Conservation (phyloP, 805 yeast species). For the Wickerhamomyces ciferrii region DNA sequence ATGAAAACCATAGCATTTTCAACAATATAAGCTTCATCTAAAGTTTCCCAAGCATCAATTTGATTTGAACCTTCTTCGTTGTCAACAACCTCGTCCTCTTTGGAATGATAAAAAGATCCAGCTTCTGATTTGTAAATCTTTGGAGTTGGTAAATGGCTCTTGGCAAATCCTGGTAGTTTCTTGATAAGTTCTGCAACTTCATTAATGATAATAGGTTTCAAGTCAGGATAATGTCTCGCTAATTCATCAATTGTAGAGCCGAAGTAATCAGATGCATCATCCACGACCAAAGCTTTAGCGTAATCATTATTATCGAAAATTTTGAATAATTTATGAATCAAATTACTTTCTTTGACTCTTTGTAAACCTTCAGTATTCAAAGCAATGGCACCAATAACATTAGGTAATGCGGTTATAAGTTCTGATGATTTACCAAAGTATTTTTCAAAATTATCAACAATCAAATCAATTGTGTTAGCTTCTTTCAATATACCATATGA, state of each 20-base stretch:
- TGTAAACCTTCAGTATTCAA: conserved; percentile 69
- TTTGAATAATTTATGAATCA: conserved; percentile 41
- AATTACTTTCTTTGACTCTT: conserved; percentile 37
- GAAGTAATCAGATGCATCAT: conserved; percentile 47
- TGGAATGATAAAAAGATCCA: conserved; percentile 35
- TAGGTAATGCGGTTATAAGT: conserved; percentile 58
- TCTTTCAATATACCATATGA: conserved; percentile 78
- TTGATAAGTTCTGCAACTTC: conserved; percentile 42
- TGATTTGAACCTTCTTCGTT: conserved; percentile 35
- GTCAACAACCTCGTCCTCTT: conserved; percentile 35
- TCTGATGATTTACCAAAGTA: conserved; percentile 57
- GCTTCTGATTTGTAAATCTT: conserved; percentile 37
- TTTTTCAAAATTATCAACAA: conserved; percentile 50
- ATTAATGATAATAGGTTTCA: conserved; percentile 52
- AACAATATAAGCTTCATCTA: conserved; percentile 36
- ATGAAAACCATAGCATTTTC: conserved; percentile 44
- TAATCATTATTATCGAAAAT: conserved; percentile 42
- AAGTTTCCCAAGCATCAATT: conserved; percentile 49
- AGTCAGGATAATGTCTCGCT: conserved; percentile 74
- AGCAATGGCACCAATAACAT: conserved; percentile 77
- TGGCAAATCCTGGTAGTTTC: conserved; percentile 34
- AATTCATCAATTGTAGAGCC: conserved; percentile 76
- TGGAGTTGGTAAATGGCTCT: conserved; percentile 31
- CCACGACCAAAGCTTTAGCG: conserved; percentile 48
- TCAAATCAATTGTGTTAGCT: conserved; percentile 62